Evolutionary conservation across 306 rosid genomes (phyloP), one percentile per base, ranked within the genome.

Genomic region (Dryas alaskensis): DNA sequence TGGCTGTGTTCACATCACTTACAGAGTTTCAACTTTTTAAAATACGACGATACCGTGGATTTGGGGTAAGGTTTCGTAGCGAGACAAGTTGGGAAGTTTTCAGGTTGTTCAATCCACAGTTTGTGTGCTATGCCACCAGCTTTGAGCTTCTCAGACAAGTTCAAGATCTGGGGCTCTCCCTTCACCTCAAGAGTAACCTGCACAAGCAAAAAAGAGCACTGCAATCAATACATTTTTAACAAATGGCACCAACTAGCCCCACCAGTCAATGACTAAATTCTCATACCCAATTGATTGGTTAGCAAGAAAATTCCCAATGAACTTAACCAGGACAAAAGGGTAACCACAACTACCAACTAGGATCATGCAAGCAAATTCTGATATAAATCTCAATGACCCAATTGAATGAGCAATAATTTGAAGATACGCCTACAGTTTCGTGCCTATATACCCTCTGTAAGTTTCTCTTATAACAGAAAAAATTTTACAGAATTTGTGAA

Each of bases 21-120:
- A 52, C 95, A 92, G 75, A 90, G 97, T 82, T 90, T 92, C 81
- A 90, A 80, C 89, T 87, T 92, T 81, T 84, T 86, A 45, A 92
- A 90, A 74, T 81, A 86, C 1, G 92, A 47, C 2, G 92, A 87
- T 69, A 87, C 79, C 12, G 70, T 7, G 31, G 97, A 87, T 60
- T 87, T 92, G 59, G 92, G 97, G 79, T 90, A 90, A 4, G 96
- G 98, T 69, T 89, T 89, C 19, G 97, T 90, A 5, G 98, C 98
- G 37, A 90, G 95, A 67, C 96, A 92, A 0, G 97, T 89, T 57
- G 93, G 93, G 57, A 82, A 78, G 75, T 87, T 90, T 73, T 88
- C 98, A 37, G 98, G 96, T 50, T 92, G 95, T 51, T 92, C 98
- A 14, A 87, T 80, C 98, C 96, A 90, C 46, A 92, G 77, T 74